Evolutionary conservation across 116 monocot species (phyloP).

Genomic region (Zostera marina): DNA sequence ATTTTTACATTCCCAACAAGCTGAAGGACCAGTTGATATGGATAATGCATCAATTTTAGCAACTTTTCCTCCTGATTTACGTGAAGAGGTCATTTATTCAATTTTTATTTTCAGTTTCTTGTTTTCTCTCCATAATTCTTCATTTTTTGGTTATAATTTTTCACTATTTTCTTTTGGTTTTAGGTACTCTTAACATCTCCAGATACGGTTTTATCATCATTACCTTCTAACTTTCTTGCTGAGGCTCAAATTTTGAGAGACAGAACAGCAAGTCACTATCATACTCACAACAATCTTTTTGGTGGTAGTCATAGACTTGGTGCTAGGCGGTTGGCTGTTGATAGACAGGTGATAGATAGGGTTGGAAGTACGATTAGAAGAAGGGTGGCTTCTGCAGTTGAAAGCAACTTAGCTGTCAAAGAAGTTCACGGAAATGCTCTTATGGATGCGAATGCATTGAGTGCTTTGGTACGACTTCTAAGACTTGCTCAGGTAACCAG

Average conservation of each 20-base stretch:
- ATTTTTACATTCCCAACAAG: slow-evolving; percentile 63
- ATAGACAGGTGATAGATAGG: slow-evolving; percentile 47
- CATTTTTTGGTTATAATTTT: background rate
- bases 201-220: slow-evolving; percentile 68
- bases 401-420: slow-evolving; percentile 24
- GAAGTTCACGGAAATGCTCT: slow-evolving; percentile 69
- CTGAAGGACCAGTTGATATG: slow-evolving; percentile 99
- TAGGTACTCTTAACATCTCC: slow-evolving; percentile 97
- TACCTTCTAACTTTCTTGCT: slow-evolving; percentile 92
- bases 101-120: background rate
- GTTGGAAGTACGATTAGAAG: slow-evolving; percentile 34
- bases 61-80: slow-evolving; percentile 94
- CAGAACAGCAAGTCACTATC: slow-evolving; percentile 88
- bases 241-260: slow-evolving; percentile 96
- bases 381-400: slow-evolving; percentile 20
- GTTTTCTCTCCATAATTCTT: background rate
- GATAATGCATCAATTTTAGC: slow-evolving; percentile 98
- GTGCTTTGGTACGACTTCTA: slow-evolving; percentile 81
- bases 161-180: background rate
- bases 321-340: slow-evolving; percentile 34
- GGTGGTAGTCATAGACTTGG: slow-evolving; percentile 53
- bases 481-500: slow-evolving; percentile 84
- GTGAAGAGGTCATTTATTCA: slow-evolving; percentile 63
- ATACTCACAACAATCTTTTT: slow-evolving; percentile 34
- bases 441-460: slow-evolving; percentile 65